phyloP scores from a whole-genome alignment of 2,329 filamentous ascomycete species.

The Daldinia sp. region DNA sequence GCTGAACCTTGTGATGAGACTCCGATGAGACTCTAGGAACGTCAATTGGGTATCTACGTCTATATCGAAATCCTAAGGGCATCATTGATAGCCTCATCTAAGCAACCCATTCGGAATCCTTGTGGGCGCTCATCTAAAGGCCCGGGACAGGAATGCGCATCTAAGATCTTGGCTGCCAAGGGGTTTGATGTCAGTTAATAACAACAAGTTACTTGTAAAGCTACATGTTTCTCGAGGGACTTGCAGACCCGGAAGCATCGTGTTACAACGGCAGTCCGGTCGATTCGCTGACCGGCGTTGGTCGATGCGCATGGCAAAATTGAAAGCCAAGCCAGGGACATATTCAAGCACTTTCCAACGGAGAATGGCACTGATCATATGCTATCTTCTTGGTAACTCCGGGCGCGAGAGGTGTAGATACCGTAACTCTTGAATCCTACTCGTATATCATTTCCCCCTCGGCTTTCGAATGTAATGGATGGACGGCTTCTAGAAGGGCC shows the following conservation, averaged over 20 bases:
- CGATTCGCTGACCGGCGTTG: conserved; percentile 35
- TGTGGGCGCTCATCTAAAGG: not conserved
- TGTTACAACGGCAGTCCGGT: conserved; percentile 36
- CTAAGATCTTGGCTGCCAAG: conserved; percentile 42
- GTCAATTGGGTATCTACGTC: not conserved
- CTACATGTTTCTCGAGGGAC: conserved; percentile 31
- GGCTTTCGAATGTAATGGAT: conserved; percentile 20
- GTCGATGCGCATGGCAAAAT: conserved; percentile 37
- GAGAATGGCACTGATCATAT: conserved; percentile 34
- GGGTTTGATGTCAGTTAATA: conserved; percentile 38
- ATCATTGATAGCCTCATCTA: conserved; percentile 5
- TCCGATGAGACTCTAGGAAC: conserved; percentile 1
- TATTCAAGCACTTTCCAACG: conserved; percentile 33
- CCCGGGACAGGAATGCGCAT: conserved; percentile 32
- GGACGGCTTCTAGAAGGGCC: conserved; percentile 32
- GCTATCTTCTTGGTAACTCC: conserved; percentile 39
- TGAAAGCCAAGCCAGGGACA: conserved; percentile 39
- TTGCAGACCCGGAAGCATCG: conserved; percentile 36
- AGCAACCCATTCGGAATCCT: conserved; percentile 2
- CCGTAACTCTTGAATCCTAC: conserved; percentile 31
- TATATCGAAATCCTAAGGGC: not conserved
- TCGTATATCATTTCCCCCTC: conserved; percentile 21
- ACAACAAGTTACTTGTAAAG: not conserved
- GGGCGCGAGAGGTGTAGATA: conserved; percentile 24
- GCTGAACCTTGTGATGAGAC: conserved; percentile 7